phyloP scores from a whole-genome alignment of 2,329 filamentous ascomycete species.

The Clonostachys solani region DNA sequence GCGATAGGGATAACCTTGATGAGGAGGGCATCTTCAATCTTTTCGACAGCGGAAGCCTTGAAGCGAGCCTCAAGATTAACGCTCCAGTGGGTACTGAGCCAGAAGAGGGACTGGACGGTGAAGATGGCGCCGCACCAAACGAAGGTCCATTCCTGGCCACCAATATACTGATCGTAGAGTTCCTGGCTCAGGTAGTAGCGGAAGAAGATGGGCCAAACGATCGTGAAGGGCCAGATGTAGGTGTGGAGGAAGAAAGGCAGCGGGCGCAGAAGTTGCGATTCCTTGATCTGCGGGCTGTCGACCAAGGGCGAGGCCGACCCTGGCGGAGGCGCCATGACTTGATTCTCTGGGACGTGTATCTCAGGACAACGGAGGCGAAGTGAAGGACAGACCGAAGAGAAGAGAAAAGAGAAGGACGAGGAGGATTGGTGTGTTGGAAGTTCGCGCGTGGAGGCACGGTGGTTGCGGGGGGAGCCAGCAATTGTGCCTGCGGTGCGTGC shows the following conservation, averaged over 20 bases:
- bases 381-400: too few species aligned
- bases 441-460: too few species aligned
- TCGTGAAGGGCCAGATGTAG: conserved; percentile 89
- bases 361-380: too few species aligned
- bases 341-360: too few species aligned
- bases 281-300: conserved; percentile 84
- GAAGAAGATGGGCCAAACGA: conserved; percentile 90
- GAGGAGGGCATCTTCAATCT: conserved; percentile 69
- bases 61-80: conserved; percentile 81
- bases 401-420: too few species aligned
- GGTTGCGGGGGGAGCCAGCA: too few species aligned
- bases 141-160: conserved; percentile 96
- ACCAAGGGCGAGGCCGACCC: conserved; percentile 71
- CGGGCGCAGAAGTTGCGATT: conserved; percentile 83
- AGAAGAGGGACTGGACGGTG: conserved; percentile 81
- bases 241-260: conserved; percentile 76
- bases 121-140: conserved; percentile 88
- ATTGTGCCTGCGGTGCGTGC: too few species aligned
- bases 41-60: conserved; percentile 68
- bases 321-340: conserved; percentile 58
- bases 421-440: too few species aligned
- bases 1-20: conserved; percentile 91
- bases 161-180: conserved; percentile 86
- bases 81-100: conserved; percentile 98
- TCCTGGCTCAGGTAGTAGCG: conserved; percentile 79